Base-by-base conservation (phyloP, 805 yeast genomes). In the Kluyveromyces nonfermentans region DNA sequence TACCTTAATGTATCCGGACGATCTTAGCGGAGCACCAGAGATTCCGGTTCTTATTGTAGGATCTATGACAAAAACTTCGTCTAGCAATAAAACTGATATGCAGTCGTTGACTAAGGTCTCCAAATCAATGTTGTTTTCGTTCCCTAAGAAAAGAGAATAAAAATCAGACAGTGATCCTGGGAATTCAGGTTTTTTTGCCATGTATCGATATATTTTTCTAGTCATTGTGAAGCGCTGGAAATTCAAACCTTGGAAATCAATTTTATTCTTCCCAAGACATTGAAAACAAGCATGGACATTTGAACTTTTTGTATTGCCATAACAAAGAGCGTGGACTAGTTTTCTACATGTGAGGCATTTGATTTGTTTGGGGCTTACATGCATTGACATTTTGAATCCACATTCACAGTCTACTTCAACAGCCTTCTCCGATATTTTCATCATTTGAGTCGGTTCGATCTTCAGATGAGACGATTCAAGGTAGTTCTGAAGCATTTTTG, bases 311-410 rank as follows among this genome's bases (percentile, higher is more conserved):
- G 15, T 33, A 33, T 50, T 54, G 5, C 68, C 71, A 48, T 69
- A 69, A 37, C 71, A 69, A 12, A 54, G 46, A 0, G 62, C 54
- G 48, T 69, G 73, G 6, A 68, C 52, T 7, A 34, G 25, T 32
- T 53, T 51, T 5, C 46, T 47, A 49, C 75, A 71, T 2, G 43
- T 39, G 8, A 49, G 49, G 44, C 75, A 71, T 14, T 40, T 22
- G 3, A 36, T 33, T 2, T 40, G 35, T 36, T 48, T 45, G 5
- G 45, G 44, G n/a, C 48, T 48, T 7, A 43, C 48, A 4, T 33
- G 41, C 12, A 39, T 15, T 20, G 55, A 50, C 35, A 53, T 50
- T 9, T 46, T 46, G n/a, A 51, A 38, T 2, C 35, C 36, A 43
- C 67, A 60, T 22, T 64, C 67, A 47, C 72, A 68, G 18, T 54